Base-by-base conservation (phyloP, 208 protist species). In the Acanthamoeba lugdunensis region DNA sequence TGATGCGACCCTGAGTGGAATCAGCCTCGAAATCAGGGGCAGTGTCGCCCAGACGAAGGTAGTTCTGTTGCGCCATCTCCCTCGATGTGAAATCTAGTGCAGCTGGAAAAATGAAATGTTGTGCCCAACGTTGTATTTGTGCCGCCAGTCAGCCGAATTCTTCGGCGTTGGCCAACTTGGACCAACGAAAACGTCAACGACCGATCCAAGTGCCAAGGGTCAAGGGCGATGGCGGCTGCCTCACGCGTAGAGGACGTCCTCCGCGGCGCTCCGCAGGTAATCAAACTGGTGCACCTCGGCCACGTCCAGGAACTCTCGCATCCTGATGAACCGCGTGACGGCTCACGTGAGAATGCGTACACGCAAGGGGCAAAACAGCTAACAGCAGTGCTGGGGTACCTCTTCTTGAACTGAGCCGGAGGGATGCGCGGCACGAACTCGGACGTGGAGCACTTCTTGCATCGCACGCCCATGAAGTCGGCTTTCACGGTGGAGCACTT, bases 401-500 rank as follows among this genome's bases (percentile, higher is more conserved):
- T 88, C 50, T 56, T 37, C 5, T 50, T 50, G 52, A 88, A 88
- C 79, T 88, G 79, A 28, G 45, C 50, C 13, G 79, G 79, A 6
- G 79, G 30, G 79, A 88, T 63, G 16, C 79, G 79, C 2, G 79
- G 79, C 45, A 63, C 52, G 21, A 88, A 88, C 52, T 88, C 79
- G 18, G 79, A 88, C 28, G 79, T 88, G 79, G 85, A 69, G 37
- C 85, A 91, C 85, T 91, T 91, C 37, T 54, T 50, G 61, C 95
- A 96, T 16, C 89, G 93, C 23, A 89, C 71, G 52, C 33, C 28
- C 21, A 97, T 41, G 30, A 94, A 87, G 56, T 97, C 95, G 37
- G 75, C 28, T 73, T 96, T 97, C 56, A 97, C 73, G 28, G 85
- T 52, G n/a, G 8, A 52, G 54, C 96, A 97, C 67, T 96, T 95